Percentiles rank a stretch among this genome's conserved stretches.
phyloP scores from a whole-genome alignment of 176 grass and related monocot genomes.

The Ensete ventricosum region DNA sequence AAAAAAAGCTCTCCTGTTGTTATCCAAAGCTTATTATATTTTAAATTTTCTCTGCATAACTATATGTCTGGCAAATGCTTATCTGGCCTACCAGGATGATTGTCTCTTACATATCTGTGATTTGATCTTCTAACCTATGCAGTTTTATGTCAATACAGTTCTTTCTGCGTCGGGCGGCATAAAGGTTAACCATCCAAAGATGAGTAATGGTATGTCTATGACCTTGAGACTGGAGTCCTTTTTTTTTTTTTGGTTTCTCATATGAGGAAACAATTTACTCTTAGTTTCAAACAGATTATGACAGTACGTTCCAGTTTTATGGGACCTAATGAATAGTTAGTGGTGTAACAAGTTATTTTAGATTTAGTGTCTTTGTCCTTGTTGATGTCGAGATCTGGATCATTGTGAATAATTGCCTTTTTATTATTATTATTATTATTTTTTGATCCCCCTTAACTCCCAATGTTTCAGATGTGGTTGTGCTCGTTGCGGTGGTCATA shows the following conservation, averaged over 20 bases:
- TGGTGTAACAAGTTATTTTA: neutral
- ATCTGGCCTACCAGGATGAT: neutral
- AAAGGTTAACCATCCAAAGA: constrained; percentile 55
- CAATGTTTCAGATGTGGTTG: constrained; percentile 64
- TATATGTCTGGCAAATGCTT: neutral
- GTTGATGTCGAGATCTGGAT: neutral
- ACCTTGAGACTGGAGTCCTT: neutral
- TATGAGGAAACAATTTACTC: neutral
- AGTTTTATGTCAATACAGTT: constrained; percentile 35
- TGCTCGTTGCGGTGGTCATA: constrained; percentile 86
- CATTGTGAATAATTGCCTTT: constrained; percentile 10
- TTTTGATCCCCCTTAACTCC: neutral
- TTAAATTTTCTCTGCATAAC: neutral
- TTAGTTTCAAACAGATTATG: neutral
- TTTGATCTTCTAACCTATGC: constrained; percentile 9
- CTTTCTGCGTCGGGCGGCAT: constrained; percentile 94
- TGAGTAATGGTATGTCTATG: constrained; percentile 45
- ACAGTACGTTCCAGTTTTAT: neutral
- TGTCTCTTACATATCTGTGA: neutral
- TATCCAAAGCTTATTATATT: too few species aligned
- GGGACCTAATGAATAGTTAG: neutral
- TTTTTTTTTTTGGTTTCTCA: neutral
- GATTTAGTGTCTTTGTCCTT: neutral
- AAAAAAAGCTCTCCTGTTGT: too few species aligned
- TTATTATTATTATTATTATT: too few species aligned